Base-by-base conservation (phyloP, 345 rosid species). In the Camelina hispida region DNA sequence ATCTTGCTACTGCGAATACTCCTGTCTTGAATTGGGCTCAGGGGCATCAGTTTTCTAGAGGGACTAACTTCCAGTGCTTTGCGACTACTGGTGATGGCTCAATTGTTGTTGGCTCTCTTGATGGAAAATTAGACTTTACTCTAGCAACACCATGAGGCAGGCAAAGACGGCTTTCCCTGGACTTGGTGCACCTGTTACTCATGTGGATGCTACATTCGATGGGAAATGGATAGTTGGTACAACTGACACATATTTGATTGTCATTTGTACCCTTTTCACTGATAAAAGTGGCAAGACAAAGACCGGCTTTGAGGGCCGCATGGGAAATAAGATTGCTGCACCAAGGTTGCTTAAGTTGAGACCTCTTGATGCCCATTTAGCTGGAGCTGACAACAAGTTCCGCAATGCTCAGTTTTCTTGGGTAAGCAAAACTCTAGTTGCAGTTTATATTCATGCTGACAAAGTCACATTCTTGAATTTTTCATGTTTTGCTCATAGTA, bases 171-270 rank as follows among this genome's bases (percentile, higher is more conserved):
- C 97, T 72, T 95, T 95, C 81, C 99, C 98, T 75, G 99, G 99
- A 68, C 90, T 95, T 38, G 99, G 99, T 22, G 90, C 98, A 3
- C 94, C 98, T 73, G 87, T 95, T 53, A 93, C 94, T 64, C 96
- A 93, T 54, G 98, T 95, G 66, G 99, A 95, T 83, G 97, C 91
- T 72, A 95, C 99, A 47, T 95, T 58, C 40, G 99, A 95, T 81
- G 99, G 99, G 72, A 95, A 89, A 83, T 95, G 98, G 99, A 93
- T 95, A 63, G 78, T 95, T 87, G 99, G 96, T 68, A 95, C 99
- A 22, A 90, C 96, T 52, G 98, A 95, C 72, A 86, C 97, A 28
- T 95, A 93, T 64, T 69, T 95, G 87, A 86, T 95, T 73, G 96
- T 95, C 30, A 90, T 93, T 51, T 92, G 98, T 82, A 73, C 97